These are phyloP conservation scores for Paramecium pentaurelia DNA, from an alignment of 73 alveolate genomes.

Conservation along the genomic window DNA sequence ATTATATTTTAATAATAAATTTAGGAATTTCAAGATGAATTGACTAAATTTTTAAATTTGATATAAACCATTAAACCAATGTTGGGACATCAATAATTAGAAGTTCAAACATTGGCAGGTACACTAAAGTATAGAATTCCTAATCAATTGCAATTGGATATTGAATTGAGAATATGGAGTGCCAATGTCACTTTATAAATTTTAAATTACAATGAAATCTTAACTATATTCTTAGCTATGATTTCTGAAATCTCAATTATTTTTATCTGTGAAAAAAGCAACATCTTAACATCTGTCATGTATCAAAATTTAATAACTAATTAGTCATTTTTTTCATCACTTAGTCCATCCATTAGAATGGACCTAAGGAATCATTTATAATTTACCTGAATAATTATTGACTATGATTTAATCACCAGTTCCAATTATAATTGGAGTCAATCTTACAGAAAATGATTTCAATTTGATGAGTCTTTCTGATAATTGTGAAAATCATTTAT, in stretches of 20 bases:
- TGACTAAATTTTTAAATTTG: background rate
- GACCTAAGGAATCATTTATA: conserved; percentile 43
- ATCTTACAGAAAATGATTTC: conserved; percentile 1
- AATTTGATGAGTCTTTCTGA: background rate
- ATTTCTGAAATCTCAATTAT: conserved; percentile 6
- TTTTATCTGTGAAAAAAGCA: background rate
- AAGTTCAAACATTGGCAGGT: conserved; percentile 24
- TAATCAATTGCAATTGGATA: background rate
- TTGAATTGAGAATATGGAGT: conserved; percentile 49
- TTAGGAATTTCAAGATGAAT: background rate
- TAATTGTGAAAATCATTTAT: background rate
- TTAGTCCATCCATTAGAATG: conserved; percentile 36
- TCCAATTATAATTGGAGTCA: conserved; percentile 53
- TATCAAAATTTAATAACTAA: background rate
- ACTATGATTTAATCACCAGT: conserved; percentile 53
- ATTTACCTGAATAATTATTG: conserved; percentile 18
- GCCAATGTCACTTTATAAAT: conserved; percentile 26
- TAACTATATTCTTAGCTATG: conserved; percentile 35
- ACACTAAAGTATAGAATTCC: background rate
- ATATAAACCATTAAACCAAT: background rate
- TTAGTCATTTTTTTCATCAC: conserved; percentile 50
- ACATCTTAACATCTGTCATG: background rate
- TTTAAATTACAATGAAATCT: background rate
- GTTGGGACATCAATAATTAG: conserved; percentile 1
- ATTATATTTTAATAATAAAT: background rate